Evolutionary conservation across 371 early-diverging fungal genomes (phyloP).

Genomic region (Mortierella sp.): DNA sequence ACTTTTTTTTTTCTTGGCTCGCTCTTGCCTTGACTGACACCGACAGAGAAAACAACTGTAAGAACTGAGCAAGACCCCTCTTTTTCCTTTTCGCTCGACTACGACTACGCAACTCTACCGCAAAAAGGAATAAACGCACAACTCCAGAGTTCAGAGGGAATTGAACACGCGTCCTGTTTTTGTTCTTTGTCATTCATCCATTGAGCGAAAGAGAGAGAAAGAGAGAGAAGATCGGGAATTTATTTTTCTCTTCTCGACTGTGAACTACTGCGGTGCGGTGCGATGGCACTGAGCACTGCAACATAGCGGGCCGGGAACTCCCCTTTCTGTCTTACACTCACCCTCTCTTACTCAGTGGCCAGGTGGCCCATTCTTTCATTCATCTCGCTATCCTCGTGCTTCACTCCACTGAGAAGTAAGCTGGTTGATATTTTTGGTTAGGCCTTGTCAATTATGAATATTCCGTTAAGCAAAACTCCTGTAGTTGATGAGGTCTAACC

Average conservation of each 20-base stretch:
- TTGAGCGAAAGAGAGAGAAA: neutral
- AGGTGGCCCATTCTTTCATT: neutral
- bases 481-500: too few species aligned
- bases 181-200: neutral
- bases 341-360: neutral
- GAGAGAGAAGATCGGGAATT: conserved; percentile 3
- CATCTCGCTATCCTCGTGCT: neutral
- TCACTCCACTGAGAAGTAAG: too few species aligned
- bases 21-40: neutral
- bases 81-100: neutral
- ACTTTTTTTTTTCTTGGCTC: neutral
- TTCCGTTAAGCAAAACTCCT: too few species aligned
- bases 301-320: neutral
- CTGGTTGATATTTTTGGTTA: too few species aligned
- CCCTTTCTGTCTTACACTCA: neutral
- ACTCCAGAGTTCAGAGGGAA: neutral
- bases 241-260: neutral
- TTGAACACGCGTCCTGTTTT: conserved; percentile 9
- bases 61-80: neutral
- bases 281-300: neutral
- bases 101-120: conserved; percentile 1
- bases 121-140: conserved; percentile 7
- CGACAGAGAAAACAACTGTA: too few species aligned
- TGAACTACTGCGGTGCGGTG: neutral
- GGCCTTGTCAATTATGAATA: too few species aligned